Evolutionary conservation across 164 flowering plant genomes (phyloP), one percentile per base, ranked within the genome.

Genomic region (Annona cherimola): DNA sequence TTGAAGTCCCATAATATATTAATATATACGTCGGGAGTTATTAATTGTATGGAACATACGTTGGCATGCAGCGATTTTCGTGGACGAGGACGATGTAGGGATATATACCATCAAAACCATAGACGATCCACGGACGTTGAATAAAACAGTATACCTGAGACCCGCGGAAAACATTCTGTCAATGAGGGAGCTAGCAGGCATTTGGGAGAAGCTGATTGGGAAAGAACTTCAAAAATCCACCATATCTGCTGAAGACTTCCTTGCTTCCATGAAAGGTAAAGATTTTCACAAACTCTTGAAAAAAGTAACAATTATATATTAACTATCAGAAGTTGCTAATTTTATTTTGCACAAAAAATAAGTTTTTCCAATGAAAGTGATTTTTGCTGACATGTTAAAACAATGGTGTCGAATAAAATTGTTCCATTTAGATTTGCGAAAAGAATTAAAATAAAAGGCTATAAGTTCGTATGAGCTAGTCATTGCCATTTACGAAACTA

Each of bases 11-110:
- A 50, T 50, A 50, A 50, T 50, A 50, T 9, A 50, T 12, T 9
- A 50, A 9, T 50, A 11, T 50, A 50, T 9, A 50, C 3, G 9
- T 50, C 3, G 57, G 9, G 57, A 8, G 57, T 50, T 16, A 16
- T 50, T 50, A 50, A 16, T 9, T 50, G 11, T 16, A 50, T 50
- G 14, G 57, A 50, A 11, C 14, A 50, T 16, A 42, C 40, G 42
- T 64, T 70, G 45, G 43, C 19, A 12, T 26, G 46, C 86, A 88
- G 95, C 82, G 9, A 78, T 87, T 39, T 88, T 62, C 73, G 76
- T 89, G 20, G 90, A 83, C 20, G 93, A 88, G 76, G 88, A 86
- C 74, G 93, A 89, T 66, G 77, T 91, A 16, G 92, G 88, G 0
- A 84, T 77, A 59, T 91, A 88, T 75, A 80, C 92, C 0, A 85